A percentile compares a stretch with the other conserved stretches of the same genome.
These are phyloP conservation scores for Zasmidium citrigriseum DNA, from an alignment of 2,329 filamentous ascomycete species.

Conservation along the genomic window DNA sequence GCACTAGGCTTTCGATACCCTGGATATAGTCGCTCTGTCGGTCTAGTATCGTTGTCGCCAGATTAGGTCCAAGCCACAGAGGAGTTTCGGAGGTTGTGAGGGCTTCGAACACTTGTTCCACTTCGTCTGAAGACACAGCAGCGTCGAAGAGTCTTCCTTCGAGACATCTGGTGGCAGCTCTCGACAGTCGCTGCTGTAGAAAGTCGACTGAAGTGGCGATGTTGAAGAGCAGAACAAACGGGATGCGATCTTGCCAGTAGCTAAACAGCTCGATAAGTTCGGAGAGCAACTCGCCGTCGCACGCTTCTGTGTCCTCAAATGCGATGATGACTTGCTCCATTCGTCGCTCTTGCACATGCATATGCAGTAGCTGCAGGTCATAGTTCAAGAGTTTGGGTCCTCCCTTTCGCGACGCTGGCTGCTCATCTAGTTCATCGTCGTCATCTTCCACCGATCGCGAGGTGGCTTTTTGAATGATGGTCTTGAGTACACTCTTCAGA, in stretches of 20 bases:
- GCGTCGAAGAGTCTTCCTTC: slow-evolving; percentile 76
- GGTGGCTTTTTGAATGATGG: slow-evolving; percentile 68
- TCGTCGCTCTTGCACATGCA: slow-evolving; percentile 56
- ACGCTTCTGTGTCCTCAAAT: slow-evolving; percentile 80
- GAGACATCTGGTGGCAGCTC: slow-evolving; percentile 66
- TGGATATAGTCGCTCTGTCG: slow-evolving; percentile 76
- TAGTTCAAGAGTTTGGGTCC: slow-evolving; percentile 68
- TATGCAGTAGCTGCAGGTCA: slow-evolving; percentile 70
- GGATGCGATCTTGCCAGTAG: slow-evolving; percentile 73
- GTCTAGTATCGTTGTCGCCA: slow-evolving; percentile 66
- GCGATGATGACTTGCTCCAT: slow-evolving; percentile 67
- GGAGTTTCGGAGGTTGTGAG: slow-evolving; percentile 60
- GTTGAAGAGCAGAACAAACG: slow-evolving; percentile 75
- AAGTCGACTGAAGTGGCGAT: slow-evolving; percentile 80
- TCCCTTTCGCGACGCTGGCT: slow-evolving; percentile 22
- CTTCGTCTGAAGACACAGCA: slow-evolving; percentile 68
- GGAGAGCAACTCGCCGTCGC: slow-evolving; percentile 70
- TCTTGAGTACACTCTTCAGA: slow-evolving; percentile 71
- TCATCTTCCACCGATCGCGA: slow-evolving; percentile 43
- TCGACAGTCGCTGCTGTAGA: slow-evolving; percentile 72
- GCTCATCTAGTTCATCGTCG: slow-evolving; percentile 55
- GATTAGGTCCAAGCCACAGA: slow-evolving; percentile 63
- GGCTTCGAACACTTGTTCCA: slow-evolving; percentile 72
- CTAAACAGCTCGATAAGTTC: slow-evolving; percentile 70
- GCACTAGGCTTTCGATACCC: slow-evolving; percentile 71